phyloP scores from a whole-genome alignment of 176 grass and related monocot species.

The Dendrocalamus sinicus region DNA sequence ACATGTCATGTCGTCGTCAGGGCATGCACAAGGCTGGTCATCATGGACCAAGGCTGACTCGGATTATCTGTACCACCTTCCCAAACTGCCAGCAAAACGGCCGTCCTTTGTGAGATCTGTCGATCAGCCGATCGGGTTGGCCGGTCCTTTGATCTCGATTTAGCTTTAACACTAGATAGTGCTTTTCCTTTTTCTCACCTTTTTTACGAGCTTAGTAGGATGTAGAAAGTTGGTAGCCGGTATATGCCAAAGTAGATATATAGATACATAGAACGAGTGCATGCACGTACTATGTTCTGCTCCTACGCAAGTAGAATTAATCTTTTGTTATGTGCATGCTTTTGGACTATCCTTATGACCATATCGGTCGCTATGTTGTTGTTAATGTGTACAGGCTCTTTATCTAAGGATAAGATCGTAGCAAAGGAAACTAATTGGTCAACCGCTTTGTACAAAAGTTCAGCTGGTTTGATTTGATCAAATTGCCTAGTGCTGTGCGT shows the following conservation, averaged over 20 bases:
- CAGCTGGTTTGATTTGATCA: not conserved
- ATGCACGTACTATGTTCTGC: not conserved
- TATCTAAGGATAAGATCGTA: not conserved
- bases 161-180: slow-evolving; percentile 11
- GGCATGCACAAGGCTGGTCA: not conserved
- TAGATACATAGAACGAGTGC: not conserved
- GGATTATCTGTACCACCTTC: not conserved
- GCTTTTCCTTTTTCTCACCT: not conserved
- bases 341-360: not conserved
- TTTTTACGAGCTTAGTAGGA: not conserved
- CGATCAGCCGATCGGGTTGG: not conserved
- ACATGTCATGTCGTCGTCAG: not conserved
- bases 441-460: not conserved
- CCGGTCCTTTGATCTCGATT: not conserved
- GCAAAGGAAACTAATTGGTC: not conserved
- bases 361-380: not conserved
- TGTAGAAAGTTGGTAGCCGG: not conserved
- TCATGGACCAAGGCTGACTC: not conserved
- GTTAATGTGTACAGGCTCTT: not conserved
- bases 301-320: too few species aligned
- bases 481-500: not conserved
- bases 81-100: not conserved
- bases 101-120: not conserved
- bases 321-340: not conserved
- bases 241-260: not conserved